Evolutionary conservation across 1,284 basidiomycete genomes (phyloP), one percentile per base, ranked within the genome.

Genomic region (Bjerkandera adusta): DNA sequence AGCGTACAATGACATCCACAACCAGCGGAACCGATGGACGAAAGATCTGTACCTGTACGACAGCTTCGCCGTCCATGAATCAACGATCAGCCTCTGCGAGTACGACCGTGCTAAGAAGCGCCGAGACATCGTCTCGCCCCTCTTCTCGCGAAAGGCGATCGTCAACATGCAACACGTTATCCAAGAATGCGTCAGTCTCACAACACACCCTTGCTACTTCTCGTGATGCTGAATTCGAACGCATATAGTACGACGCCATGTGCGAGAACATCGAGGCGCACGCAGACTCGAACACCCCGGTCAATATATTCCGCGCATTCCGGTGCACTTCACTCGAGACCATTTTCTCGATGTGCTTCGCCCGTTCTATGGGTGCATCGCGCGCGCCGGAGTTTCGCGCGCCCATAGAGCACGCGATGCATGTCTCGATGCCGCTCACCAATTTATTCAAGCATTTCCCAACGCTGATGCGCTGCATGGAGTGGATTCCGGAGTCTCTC

Each of bases 101-200:
- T 55, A 58, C 15, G 36, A 46, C 11, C 46, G 55, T 18, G 59
- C 64, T 5, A 65, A 61, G 49, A 46, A 50, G 24, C 50, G 61
- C 2, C 54, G 57, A 25, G 62, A 67, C 13, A 45, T 63, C 10
- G 49, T 68, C 22, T 48, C 44, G n/a, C 59, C 63, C 5, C 50
- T 67, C 6, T 69, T 68, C 52, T 66, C 66, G 4, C 55, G 67
- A 7, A 51, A 54, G 3, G 58, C 60, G 1, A 60, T 67, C 27
- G 39, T 64, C 18, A 52, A 59, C 15, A 47, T 65, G 15, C 64
- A 68, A 39, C 26, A 50, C 18, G 43, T 64, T 10, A 45, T 68
- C 24, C 61, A 61, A 45, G 43, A 58, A n/a, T 60, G 47, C 27
- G 67, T 66, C 27, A 33, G 4, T 15, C 25, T 18, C n/a, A 18